A percentile compares a stretch with the other conserved stretches of the same genome.
Conservation (phyloP, 352 stramenopile species). For the Phytophthora pistaciae region DNA sequence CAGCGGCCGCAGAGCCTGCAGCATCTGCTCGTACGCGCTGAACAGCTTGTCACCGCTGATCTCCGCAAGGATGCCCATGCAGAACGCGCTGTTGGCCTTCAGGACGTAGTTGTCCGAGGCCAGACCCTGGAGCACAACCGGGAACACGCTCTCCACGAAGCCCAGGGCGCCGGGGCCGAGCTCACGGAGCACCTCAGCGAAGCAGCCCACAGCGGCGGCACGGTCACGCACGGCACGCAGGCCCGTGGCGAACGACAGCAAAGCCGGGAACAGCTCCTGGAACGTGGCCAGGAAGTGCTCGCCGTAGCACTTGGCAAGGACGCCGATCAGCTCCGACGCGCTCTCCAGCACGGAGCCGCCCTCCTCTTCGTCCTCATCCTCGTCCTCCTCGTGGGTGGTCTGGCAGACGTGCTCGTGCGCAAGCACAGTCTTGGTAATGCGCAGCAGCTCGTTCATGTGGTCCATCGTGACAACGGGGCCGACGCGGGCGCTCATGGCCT, state of each 20-base stretch:
- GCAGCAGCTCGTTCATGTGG: constrained; percentile 89
- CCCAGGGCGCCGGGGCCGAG: constrained; percentile 80
- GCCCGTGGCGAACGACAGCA: constrained; percentile 93
- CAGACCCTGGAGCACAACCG: constrained; percentile 91
- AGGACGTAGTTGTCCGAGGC: constrained; percentile 94
- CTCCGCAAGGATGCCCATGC: constrained; percentile 93
- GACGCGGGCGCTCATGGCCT: constrained; percentile 95
- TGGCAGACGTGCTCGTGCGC: constrained; percentile 93
- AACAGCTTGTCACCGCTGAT: constrained; percentile 77
- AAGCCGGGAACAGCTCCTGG: constrained; percentile 90
- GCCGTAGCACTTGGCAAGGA: constrained; percentile 95
- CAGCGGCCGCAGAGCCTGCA: constrained; percentile 92
- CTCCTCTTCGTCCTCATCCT: constrained; percentile 94
- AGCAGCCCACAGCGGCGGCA: constrained; percentile 95
- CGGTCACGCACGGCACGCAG: constrained; percentile 92
- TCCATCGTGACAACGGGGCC: constrained; percentile 92
- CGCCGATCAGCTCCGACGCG: constrained; percentile 94
- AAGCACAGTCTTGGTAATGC: constrained; percentile 89
- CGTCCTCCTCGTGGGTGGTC: constrained; percentile 89
- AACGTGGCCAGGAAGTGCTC: constrained; percentile 93
- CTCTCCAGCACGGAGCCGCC: constrained; percentile 94
- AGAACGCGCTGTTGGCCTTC: constrained; percentile 96
- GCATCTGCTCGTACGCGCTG: constrained; percentile 91
- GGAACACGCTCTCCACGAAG: constrained; percentile 92
- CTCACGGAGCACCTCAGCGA: constrained; percentile 96